Conservation (phyloP, 2,329 filamentous ascomycete species). For the Endoconidiophora laricicola region DNA sequence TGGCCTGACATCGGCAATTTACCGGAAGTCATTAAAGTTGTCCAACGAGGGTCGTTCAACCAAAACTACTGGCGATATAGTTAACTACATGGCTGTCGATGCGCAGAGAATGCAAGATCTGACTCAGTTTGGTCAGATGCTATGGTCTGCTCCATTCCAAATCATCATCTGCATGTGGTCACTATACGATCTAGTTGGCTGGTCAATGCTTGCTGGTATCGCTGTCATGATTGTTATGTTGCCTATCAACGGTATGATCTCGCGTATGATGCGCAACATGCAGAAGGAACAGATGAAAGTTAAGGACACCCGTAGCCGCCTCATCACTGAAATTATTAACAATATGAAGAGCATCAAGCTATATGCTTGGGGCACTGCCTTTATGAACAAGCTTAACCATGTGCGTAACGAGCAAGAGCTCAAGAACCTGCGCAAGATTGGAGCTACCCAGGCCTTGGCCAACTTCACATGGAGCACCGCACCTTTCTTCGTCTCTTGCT, state of each 20-base stretch:
- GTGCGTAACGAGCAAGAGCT: slow-evolving; percentile 92
- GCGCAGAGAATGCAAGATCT: slow-evolving; percentile 89
- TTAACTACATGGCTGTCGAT: slow-evolving; percentile 98
- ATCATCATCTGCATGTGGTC: slow-evolving; percentile 92
- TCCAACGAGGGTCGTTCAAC: slow-evolving; percentile 81
- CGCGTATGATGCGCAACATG: slow-evolving; percentile 79
- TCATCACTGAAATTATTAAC: slow-evolving; percentile 96
- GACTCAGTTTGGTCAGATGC: slow-evolving; percentile 84
- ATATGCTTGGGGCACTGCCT: slow-evolving; percentile 92
- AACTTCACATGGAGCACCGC: slow-evolving; percentile 98
- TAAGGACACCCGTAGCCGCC: slow-evolving; percentile 79
- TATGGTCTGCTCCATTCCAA: slow-evolving; percentile 95
- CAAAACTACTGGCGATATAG: slow-evolving; percentile 92
- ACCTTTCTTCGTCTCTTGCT: slow-evolving; percentile 92
- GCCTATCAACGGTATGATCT: slow-evolving; percentile 83
- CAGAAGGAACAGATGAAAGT: slow-evolving; percentile 99
- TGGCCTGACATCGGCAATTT: slow-evolving; percentile 76
- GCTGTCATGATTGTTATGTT: slow-evolving; percentile 96
- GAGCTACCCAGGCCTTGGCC: slow-evolving; percentile 79
- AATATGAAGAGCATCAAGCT: slow-evolving; percentile 99
- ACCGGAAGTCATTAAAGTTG: slow-evolving; percentile 73
- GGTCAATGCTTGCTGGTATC: slow-evolving; percentile 90
- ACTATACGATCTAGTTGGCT: slow-evolving; percentile 83
- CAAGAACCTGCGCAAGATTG: slow-evolving; percentile 90
- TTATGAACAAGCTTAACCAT: slow-evolving; percentile 93